A percentile compares a stretch with the other conserved stretches of the same genome.
Evolutionary conservation across 208 protist species (phyloP).

Genomic region (Leishmania tarentolae): DNA sequence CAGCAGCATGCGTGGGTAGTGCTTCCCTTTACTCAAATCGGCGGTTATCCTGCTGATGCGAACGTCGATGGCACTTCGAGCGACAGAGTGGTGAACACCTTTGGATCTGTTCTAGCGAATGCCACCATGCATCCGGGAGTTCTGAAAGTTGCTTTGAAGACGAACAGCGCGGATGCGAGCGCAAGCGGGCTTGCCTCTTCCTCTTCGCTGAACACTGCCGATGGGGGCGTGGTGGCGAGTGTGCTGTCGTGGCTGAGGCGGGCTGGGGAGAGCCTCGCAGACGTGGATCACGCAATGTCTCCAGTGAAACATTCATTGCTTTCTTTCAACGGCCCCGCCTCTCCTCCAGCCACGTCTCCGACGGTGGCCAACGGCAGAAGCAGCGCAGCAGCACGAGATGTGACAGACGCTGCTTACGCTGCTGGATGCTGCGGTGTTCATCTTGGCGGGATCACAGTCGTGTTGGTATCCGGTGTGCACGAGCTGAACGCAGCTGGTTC

Average conservation of each 20-base stretch:
- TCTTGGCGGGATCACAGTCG: slow-evolving; percentile 35
- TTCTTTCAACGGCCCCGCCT: slow-evolving; percentile 7
- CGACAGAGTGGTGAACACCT: slow-evolving; percentile 13
- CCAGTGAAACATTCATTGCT: background rate
- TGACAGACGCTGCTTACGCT: slow-evolving; percentile 12
- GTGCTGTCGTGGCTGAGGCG: slow-evolving; percentile 20
- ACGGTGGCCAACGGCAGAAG: background rate
- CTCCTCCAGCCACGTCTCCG: slow-evolving; percentile 7
- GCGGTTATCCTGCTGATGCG: background rate
- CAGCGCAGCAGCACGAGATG: slow-evolving; percentile 14
- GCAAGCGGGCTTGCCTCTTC: background rate
- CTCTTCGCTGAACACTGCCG: background rate
- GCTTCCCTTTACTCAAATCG: slow-evolving; percentile 35
- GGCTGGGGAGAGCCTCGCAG: slow-evolving; percentile 17
- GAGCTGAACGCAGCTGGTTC: slow-evolving; percentile 13
- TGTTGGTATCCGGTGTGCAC: slow-evolving; percentile 39
- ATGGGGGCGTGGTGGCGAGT: background rate
- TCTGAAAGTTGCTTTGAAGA: slow-evolving; percentile 15
- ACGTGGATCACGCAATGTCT: slow-evolving; percentile 23
- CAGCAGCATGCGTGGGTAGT: slow-evolving; percentile 36
- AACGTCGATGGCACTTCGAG: background rate
- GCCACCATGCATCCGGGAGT: slow-evolving; percentile 33
- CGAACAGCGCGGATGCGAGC: background rate
- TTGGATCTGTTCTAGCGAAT: slow-evolving; percentile 34
- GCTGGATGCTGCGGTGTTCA: slow-evolving; percentile 36